Evolutionary conservation across 345 rosid species (phyloP), one percentile per base, ranked within the genome.

Genomic region (Eucalyptus shirleyi): DNA sequence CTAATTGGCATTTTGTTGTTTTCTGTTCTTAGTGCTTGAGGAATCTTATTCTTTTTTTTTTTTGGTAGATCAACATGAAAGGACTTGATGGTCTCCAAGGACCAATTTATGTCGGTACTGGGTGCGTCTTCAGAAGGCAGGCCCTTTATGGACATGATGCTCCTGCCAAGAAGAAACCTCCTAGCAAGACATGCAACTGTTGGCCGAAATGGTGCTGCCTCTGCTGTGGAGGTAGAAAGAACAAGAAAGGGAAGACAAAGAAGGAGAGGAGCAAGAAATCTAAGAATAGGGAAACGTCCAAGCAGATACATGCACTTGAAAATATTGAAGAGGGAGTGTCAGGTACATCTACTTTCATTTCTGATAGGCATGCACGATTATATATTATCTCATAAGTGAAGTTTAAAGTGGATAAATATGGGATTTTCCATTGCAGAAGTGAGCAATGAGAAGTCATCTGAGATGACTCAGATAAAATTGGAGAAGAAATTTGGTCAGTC

Each of bases 71-170:
- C 91, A 98, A 98, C 91, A 96, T 98, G 99, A 98, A 98, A 94
- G 99, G 99, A 86, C 92, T 97, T n/a, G 99, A 98, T 91, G 99
- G 99, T 65, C 91, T 97, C 88, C 99, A 98, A 95, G 99, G 99
- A 87, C 99, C 99, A 17, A 97, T 97, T 80, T 98, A 98, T 82
- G 99, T 97, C 2, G 99, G 99, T 88, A 98, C 99, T 45, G 99
- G 99, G 72, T 97, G 99, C 90, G 99, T 97, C 86, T 98, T 98
- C 94, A 93, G 98, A 91, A 97, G 99, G 95, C 95, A 93, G 90
- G 99, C 99, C 44, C 97, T 98, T 49, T 98, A 98, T 81, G 99
- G 99, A 81, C 93, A 88, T 90, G 99, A 98, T 93, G 99, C 99
- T 88, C 98, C 99, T 40, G 88, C 86, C n/a, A 94, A 93, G 93